Evolutionary conservation across 2,329 filamentous ascomycete genomes (phyloP).

Genomic region (Coniochaeta ligniaria): DNA sequence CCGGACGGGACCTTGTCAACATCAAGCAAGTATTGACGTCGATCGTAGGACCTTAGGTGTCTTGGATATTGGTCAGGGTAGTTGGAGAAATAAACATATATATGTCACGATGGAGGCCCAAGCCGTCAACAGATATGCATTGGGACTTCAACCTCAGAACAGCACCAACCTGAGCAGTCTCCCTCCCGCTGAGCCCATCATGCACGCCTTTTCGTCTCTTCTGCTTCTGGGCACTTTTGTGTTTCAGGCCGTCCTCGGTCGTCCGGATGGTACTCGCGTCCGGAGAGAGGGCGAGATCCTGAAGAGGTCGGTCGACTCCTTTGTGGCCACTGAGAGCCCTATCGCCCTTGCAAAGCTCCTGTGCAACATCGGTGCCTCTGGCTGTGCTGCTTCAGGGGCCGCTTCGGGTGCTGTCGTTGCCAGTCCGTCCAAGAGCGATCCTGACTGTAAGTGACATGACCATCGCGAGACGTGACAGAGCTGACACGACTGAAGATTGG

Average conservation of each 20-base stretch:
- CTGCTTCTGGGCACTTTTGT: constrained; percentile 43
- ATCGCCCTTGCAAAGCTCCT: constrained; percentile 44
- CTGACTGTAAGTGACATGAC: constrained; percentile 42
- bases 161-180: constrained; percentile 1
- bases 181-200: constrained; percentile 11
- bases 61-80: not conserved
- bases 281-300: constrained; percentile 27
- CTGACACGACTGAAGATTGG: constrained; percentile 45
- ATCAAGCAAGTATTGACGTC: not conserved
- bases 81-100: not conserved
- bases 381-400: constrained; percentile 40
- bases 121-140: not conserved
- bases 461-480: not conserved
- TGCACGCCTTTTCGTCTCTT: constrained; percentile 39
- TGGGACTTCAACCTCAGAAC: constrained; percentile 1
- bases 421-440: constrained; percentile 43
- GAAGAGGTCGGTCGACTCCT: constrained; percentile 44
- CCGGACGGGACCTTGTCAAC: not conserved
- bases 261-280: constrained; percentile 26
- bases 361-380: constrained; percentile 52
- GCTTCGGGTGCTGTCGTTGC: constrained; percentile 48
- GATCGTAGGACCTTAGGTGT: not conserved
- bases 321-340: constrained; percentile 42
- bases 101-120: not conserved
- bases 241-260: constrained; percentile 42